phyloP scores from a whole-genome alignment of 1,284 basidiomycete genomes.

The Phellopilus nigrolimitatus region DNA sequence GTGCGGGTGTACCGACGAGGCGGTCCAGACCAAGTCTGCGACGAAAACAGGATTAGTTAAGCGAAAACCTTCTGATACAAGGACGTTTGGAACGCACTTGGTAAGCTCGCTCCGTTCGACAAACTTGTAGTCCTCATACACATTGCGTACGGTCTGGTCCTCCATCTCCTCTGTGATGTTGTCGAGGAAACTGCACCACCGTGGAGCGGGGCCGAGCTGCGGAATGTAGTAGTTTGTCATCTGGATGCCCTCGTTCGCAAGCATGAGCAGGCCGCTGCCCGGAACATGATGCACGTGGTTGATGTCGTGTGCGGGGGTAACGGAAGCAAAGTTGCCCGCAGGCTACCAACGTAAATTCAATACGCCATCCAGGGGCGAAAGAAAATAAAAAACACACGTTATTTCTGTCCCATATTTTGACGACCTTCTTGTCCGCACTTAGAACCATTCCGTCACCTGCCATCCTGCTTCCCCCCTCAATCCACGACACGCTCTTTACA shows the following conservation, averaged over 20 bases:
- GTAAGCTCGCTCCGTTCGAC: constrained; percentile 85
- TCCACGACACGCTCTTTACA: constrained; percentile 85
- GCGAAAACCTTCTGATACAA: too few relatives aligned
- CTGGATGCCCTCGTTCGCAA: constrained; percentile 89
- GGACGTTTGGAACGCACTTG: constrained; percentile 49
- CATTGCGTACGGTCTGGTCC: constrained; percentile 69
- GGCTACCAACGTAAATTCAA: constrained; percentile 43
- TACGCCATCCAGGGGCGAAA: constrained; percentile 10
- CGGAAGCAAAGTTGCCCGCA: constrained; percentile 85
- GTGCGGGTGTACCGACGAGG: constrained; percentile 88
- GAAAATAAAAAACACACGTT: constrained; percentile 48
- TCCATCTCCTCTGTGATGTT: constrained; percentile 98
- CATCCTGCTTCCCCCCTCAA: constrained; percentile 79
- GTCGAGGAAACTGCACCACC: constrained; percentile 97
- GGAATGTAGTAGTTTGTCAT: constrained; percentile 94
- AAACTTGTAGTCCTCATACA: constrained; percentile 98
- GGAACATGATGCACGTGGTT: constrained; percentile 89
- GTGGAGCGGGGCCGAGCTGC: constrained; percentile 92
- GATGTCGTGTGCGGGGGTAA: constrained; percentile 85
- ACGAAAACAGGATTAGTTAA: too few relatives aligned
- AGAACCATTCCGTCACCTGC: constrained; percentile 85
- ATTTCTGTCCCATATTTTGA: constrained; percentile 92
- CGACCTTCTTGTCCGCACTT: constrained; percentile 89
- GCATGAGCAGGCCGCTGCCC: constrained; percentile 79
- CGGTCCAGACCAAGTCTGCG: constrained; percentile 90